Base-by-base conservation (phyloP, 768 basidiomycete species). In the Gloeostereum incarnatum region DNA sequence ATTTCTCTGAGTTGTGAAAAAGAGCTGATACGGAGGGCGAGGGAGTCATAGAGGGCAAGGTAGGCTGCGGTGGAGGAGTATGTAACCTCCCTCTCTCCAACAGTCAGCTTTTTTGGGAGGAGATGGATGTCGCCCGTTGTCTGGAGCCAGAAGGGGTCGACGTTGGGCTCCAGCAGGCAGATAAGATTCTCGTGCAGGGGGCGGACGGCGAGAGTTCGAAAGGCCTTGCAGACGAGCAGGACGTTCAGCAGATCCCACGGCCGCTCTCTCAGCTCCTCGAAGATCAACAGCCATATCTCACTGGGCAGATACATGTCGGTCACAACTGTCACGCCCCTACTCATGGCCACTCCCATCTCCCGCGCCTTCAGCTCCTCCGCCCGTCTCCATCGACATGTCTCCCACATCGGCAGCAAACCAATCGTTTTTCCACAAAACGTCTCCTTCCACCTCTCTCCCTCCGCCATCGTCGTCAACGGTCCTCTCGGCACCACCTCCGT, bases 351-450 rank as follows among this genome's bases (percentile, higher is more conserved):
- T 29, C 9, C 9, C 26, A 14, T 29, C 26, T 8, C 14, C 26
- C 8, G 8, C 26, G 26, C 9, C 26, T 78, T 80, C 59, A 71
- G 65, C 54, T 67, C 71, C 9, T 71, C 75, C 8, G 59, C 65
- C 23, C 55, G 58, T 47, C 44, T 71, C 58, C 54, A 65, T 62
- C 62, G 62, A 50, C 58, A 73, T 76, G 60, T 83, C 71, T 78
- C 77, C 17, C 74, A 77, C 52, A 73, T 78, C 31, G 77, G 77
- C 36, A 68, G 71, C 42, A 69, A 73, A 44, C 77, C 75, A 35
- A 74, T 79, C 37, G 64, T 60, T 48, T 55, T 63, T 32, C 67
- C 69, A 17, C 43, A 57, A 14, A 59, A 58, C 39, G 64, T 73
- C 44, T 60, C 62, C 39, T 60, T 73, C 33, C 56, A 58, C 13